Percentiles rank a stretch among this genome's conserved stretches.
Evolutionary conservation across 306 rosid genomes (phyloP).

Genomic region (Medicago lupulina): DNA sequence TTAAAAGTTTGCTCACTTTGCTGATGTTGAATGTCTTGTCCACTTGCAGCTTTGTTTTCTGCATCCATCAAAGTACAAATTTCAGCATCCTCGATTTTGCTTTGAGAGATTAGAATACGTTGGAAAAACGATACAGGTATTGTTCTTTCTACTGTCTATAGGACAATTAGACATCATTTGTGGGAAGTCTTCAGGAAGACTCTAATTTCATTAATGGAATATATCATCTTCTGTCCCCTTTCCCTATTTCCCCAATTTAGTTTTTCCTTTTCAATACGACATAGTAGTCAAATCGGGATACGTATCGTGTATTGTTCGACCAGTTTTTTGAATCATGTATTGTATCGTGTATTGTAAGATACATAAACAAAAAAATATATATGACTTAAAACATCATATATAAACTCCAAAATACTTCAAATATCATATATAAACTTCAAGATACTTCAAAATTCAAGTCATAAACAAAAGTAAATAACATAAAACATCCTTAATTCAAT

Average conservation of each 20-base stretch:
- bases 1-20: constrained; percentile 37
- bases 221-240: not conserved
- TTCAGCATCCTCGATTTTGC: constrained; percentile 96
- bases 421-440: too few species aligned
- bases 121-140: constrained; percentile 96
- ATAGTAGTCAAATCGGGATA: too few species aligned
- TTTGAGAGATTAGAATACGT: constrained; percentile 86
- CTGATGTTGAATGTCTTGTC: constrained; percentile 43
- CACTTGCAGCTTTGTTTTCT: constrained; percentile 78
- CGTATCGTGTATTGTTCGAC: too few species aligned
- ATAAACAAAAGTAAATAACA: too few species aligned
- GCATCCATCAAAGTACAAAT: constrained; percentile 94
- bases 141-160: constrained; percentile 33
- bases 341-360: too few species aligned
- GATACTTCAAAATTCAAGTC: too few species aligned
- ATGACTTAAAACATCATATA: too few species aligned
- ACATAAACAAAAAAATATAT: too few species aligned
- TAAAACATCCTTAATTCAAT: too few species aligned
- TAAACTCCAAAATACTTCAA: too few species aligned
- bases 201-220: constrained; percentile 7
- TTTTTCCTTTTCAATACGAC: not conserved
- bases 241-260: not conserved
- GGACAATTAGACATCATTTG: constrained; percentile 19
- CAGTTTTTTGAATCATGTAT: too few species aligned
- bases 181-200: constrained; percentile 32